Evolutionary conservation across 345 rosid species (phyloP), one percentile per base, ranked within the genome.

Genomic region (Combretum micranthum): DNA sequence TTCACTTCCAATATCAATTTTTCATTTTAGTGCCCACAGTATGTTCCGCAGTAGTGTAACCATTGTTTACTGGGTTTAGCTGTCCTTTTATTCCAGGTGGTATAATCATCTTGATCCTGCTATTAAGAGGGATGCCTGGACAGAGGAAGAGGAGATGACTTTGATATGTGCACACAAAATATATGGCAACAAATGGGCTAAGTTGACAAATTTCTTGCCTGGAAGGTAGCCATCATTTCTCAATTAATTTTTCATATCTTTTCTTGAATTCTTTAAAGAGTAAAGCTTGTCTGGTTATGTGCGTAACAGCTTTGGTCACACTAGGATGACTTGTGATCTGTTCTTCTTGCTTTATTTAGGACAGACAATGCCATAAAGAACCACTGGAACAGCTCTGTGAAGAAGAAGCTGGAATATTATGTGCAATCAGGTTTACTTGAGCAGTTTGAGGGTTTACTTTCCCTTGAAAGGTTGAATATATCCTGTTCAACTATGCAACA

Each of bases 61-160:
- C 39, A 32, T 32, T 4, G 39, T 32, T 32, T 32, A 32, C 39
- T 32, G 10, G 39, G 39, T 32, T 32, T 7, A 32, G 9, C 39
- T 32, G 1, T 53, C 12, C 50, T 14, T 22, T 69, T 25, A 59
- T 68, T 32, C 51, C 63, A 94, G 99, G 92, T 94, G 99, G 97
- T 97, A 85, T 75, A 94, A 94, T 80, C 99, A 94, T 72, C 90
- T 90, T 64, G 90, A 94, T 80, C 99, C 99, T 60, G 74, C 77
- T 44, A 94, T 94, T 71, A 94, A 87, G 71, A 94, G 84, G 56
- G 96, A 94, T 74, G 99, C 99, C 45, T 94, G 99, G 99, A 89
- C 96, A 65, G 96, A 90, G 68, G 90, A 94, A 71, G 99, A 94
- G 77, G 99, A 94, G 83, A 53, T 94, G 79, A 85, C 85, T 59